phyloP scores from a whole-genome alignment of 495 filamentous ascomycete species.

The Aspergillus bridgeri region DNA sequence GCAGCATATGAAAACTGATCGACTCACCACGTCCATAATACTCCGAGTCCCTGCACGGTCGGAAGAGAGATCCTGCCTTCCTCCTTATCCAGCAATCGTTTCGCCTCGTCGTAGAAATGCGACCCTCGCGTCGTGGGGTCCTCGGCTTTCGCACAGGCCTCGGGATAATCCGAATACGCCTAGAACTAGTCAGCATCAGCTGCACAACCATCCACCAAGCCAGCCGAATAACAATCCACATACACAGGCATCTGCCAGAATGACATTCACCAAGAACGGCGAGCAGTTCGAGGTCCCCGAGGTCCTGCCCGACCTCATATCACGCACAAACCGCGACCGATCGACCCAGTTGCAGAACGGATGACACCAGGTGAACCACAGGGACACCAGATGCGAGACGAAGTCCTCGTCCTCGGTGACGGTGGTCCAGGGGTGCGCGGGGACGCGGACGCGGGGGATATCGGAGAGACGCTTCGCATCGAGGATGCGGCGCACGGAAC shows the following conservation, averaged over 20 bases:
- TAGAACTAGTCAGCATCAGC: not conserved
- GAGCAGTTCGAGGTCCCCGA: constrained; percentile 32
- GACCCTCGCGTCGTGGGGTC: constrained; percentile 17
- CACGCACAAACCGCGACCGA: constrained; percentile 35
- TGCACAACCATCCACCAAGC: not conserved
- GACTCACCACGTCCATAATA: constrained; percentile 27
- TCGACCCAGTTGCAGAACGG: constrained; percentile 39
- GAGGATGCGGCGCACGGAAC: constrained; percentile 20
- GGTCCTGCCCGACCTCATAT: constrained; percentile 27
- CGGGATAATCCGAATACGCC: constrained; percentile 24
- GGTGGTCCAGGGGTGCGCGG: constrained; percentile 39
- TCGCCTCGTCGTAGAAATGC: constrained; percentile 29
- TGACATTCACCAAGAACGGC: constrained; percentile 42
- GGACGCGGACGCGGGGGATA: constrained; percentile 26
- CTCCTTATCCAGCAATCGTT: constrained; percentile 26
- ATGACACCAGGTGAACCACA: constrained; percentile 45
- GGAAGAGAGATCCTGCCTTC: constrained; percentile 25
- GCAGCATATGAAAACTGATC: not conserved
- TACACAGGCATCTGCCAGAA: constrained; percentile 37
- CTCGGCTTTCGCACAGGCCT: constrained; percentile 16
- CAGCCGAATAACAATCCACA: constrained; percentile 2
- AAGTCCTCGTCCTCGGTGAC: constrained; percentile 37
- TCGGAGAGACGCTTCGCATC: constrained; percentile 22
- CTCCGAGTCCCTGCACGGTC: constrained; percentile 25
- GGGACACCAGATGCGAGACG: constrained; percentile 40